Percentiles rank a stretch among this genome's conserved stretches.
phyloP scores from a whole-genome alignment of 768 basidiomycete genomes.

The Crepidotus variabilis region DNA sequence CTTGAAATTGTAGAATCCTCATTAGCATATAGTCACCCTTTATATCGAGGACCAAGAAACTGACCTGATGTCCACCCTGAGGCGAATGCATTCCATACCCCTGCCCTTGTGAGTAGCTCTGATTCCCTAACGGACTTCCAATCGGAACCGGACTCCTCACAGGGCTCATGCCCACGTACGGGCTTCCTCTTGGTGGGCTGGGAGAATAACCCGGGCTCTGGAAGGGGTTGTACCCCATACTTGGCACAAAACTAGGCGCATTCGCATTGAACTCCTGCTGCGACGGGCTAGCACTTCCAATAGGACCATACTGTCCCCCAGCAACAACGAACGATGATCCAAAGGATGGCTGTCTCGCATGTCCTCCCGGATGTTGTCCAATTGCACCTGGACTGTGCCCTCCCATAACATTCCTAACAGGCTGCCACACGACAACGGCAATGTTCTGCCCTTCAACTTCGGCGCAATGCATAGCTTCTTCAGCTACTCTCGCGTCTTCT shows the following conservation, averaged over 20 bases:
- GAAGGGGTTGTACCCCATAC: conserved; percentile 28
- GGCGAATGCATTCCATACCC: conserved; percentile 5
- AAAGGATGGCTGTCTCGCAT: background rate
- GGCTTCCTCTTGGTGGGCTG: conserved; percentile 2
- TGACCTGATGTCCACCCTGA: conserved; percentile 43
- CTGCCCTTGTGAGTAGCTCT: background rate
- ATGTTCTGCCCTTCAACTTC: conserved; percentile 85
- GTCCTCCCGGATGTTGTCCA: background rate
- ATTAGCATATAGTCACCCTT: background rate
- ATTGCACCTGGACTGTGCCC: background rate
- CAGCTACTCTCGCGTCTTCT: conserved; percentile 75
- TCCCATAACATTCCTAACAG: conserved; percentile 11
- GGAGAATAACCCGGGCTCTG: background rate
- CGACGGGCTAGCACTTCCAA: conserved; percentile 48
- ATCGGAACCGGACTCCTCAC: conserved; percentile 12
- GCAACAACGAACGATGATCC: background rate
- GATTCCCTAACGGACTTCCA: background rate
- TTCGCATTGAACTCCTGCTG: conserved; percentile 66
- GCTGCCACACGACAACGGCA: conserved; percentile 75
- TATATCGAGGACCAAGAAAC: background rate
- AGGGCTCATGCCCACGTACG: conserved; percentile 13
- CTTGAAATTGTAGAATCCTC: background rate
- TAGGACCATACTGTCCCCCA: background rate
- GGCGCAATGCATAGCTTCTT: conserved; percentile 79
- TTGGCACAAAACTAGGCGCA: conserved; percentile 75